A percentile compares a stretch with the other conserved stretches of the same genome.
Conservation (phyloP, 73 alveolate genomes). For the Stentor coeruleus region DNA sequence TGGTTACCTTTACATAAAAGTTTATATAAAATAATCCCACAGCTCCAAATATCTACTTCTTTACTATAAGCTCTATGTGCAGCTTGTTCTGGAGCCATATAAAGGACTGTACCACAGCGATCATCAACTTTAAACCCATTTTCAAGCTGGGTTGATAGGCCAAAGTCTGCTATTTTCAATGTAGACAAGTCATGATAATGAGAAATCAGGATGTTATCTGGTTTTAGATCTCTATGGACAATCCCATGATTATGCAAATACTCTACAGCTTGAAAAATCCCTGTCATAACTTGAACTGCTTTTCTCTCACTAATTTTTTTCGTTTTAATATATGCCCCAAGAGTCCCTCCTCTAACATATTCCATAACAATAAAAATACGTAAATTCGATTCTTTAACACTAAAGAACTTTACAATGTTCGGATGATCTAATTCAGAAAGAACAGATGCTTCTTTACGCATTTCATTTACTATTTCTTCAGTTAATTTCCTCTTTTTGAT, state of each 20-base stretch:
- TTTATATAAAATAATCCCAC: slow-evolving; percentile 88
- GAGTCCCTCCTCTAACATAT: slow-evolving; percentile 68
- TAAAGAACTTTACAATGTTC: slow-evolving; percentile 33
- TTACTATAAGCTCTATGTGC: slow-evolving; percentile 56
- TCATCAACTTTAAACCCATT: slow-evolving; percentile 38
- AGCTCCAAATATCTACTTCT: slow-evolving; percentile 88
- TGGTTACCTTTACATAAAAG: slow-evolving; percentile 71
- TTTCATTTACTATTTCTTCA: background rate
- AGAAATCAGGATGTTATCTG: slow-evolving; percentile 62
- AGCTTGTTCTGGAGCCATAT: slow-evolving; percentile 82
- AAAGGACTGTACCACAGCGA: slow-evolving; percentile 63
- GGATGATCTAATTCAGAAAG: slow-evolving; percentile 39
- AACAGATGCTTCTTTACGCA: slow-evolving; percentile 30
- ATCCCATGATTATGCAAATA: slow-evolving; percentile 42
- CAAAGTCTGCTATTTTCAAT: slow-evolving; percentile 67
- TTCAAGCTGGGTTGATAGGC: slow-evolving; percentile 54
- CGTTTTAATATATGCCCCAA: slow-evolving; percentile 37
- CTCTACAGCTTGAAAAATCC: slow-evolving; percentile 33
- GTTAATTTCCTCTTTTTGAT: slow-evolving; percentile 30
- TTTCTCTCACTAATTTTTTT: slow-evolving; percentile 32
- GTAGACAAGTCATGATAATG: slow-evolving; percentile 43
- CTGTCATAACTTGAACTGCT: slow-evolving; percentile 32
- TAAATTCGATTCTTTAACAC: slow-evolving; percentile 34
- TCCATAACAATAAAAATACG: slow-evolving; percentile 72
- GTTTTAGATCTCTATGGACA: slow-evolving; percentile 74